Percentiles rank a stretch among this genome's conserved stretches.
phyloP scores from a whole-genome alignment of 768 basidiomycete genomes.

The Agrocybe praecox region DNA sequence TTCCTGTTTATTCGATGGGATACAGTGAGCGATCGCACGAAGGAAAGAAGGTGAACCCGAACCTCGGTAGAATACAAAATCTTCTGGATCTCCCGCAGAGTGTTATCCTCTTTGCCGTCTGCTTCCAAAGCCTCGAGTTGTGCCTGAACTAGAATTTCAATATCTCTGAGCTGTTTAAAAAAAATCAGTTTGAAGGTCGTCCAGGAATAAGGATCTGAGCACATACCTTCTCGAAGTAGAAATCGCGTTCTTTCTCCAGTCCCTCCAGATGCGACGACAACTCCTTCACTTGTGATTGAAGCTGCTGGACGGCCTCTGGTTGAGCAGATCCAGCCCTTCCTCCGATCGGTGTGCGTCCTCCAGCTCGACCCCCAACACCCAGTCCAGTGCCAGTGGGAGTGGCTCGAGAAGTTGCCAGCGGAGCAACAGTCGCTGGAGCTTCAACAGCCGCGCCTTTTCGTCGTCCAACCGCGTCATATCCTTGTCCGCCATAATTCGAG shows the following conservation, averaged over 20 bases:
- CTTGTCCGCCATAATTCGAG: conserved; percentile 82
- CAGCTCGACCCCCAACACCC: conserved; percentile 43
- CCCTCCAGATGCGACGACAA: conserved; percentile 83
- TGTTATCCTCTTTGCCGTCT: conserved; percentile 57
- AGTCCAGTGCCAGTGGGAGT: conserved; percentile 26
- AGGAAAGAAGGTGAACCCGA: conserved; percentile 21
- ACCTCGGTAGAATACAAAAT: conserved; percentile 97
- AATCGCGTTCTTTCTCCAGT: conserved; percentile 96
- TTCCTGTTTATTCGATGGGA: conserved; percentile 52
- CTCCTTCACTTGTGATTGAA: conserved; percentile 82
- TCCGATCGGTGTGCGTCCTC: conserved; percentile 73
- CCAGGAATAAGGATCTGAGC: not conserved
- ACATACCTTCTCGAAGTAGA: conserved; percentile 95
- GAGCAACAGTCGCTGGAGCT: conserved; percentile 77
- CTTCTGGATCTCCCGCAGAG: conserved; percentile 81
- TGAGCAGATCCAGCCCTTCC: conserved; percentile 70
- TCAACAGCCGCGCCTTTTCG: conserved; percentile 79
- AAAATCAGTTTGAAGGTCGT: no score
- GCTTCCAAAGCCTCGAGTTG: conserved; percentile 66
- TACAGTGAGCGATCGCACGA: not conserved
- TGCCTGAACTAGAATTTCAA: conserved; percentile 91
- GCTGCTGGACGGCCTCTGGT: conserved; percentile 64
- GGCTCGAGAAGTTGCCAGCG: conserved; percentile 49
- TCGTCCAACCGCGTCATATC: conserved; percentile 84
- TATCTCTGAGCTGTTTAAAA: conserved; percentile 77